These are phyloP conservation scores for Botrytis fragariae DNA, from an alignment of 2,329 filamentous ascomycete genomes.

Conservation along the genomic window DNA sequence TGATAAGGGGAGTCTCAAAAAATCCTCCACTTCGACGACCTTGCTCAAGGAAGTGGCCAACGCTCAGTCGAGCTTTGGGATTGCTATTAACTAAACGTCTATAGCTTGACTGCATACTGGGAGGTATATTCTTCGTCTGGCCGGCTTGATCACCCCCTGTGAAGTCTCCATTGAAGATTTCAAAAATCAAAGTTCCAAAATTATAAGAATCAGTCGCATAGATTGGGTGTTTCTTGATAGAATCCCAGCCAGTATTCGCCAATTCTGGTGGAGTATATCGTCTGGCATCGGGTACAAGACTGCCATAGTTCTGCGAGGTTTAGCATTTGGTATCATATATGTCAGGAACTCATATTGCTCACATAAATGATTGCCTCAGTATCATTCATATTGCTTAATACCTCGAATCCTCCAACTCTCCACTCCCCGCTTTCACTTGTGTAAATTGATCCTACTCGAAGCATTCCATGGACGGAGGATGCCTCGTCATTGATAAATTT, in stretches of 20 bases:
- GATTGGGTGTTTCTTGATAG: conserved; percentile 77
- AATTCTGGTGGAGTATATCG: conserved; percentile 87
- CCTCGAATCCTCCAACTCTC: conserved; percentile 92
- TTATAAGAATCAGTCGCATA: conserved; percentile 84
- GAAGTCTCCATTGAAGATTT: conserved; percentile 88
- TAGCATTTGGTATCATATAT: conserved; percentile 3
- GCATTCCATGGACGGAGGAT: conserved; percentile 81
- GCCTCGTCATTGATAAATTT: conserved; percentile 97
- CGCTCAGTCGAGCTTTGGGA: conserved; percentile 81
- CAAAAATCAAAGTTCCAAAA: conserved; percentile 79
- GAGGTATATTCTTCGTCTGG: conserved; percentile 81
- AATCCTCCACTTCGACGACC: conserved; percentile 79
- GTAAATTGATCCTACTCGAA: conserved; percentile 84
- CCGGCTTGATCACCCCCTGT: conserved; percentile 73
- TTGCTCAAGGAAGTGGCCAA: conserved; percentile 85
- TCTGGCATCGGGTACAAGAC: conserved; percentile 78
- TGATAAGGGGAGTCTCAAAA: conserved; percentile 90
- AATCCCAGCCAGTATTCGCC: conserved; percentile 83
- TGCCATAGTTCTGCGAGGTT: conserved; percentile 69
- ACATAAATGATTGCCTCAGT: conserved; percentile 92
- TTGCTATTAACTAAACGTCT: conserved; percentile 85
- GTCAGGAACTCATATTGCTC: conserved; percentile 6
- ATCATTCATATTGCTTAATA: conserved; percentile 92
- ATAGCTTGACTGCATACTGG: conserved; percentile 86
- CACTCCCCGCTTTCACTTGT: conserved; percentile 96